These are phyloP conservation scores for Cryptococcus sp. DNA, from an alignment of 1,284 basidiomycete species.

Conservation along the genomic window DNA sequence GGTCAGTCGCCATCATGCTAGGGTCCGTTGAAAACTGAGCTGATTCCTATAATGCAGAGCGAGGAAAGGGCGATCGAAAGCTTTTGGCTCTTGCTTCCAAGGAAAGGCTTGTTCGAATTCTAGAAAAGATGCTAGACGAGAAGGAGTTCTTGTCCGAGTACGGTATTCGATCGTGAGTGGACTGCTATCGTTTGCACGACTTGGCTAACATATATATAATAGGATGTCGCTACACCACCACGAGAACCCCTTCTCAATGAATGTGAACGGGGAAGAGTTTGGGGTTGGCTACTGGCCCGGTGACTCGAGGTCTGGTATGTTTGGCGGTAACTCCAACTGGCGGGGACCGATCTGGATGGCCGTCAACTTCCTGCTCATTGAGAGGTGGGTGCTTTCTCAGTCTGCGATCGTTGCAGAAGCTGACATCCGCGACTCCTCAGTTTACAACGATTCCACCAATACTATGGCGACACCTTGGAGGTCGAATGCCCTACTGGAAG, in stretches of 20 bases:
- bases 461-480: constrained; percentile 83
- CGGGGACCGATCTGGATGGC: constrained; percentile 84
- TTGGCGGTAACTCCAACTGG: constrained; percentile 98
- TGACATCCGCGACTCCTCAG: constrained; percentile 54
- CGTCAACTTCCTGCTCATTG: constrained; percentile 86
- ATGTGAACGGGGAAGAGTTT: constrained; percentile 87
- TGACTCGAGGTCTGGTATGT: constrained; percentile 95
- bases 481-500: constrained; percentile 95
- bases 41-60: constrained; percentile 55
- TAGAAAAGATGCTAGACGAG: constrained; percentile 96
- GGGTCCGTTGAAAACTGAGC: not conserved
- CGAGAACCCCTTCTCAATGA: constrained; percentile 90
- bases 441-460: constrained; percentile 97
- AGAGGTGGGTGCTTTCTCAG: constrained; percentile 31
- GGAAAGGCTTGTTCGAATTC: constrained; percentile 80
- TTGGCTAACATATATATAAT: not conserved
- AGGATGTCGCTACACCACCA: constrained; percentile 87
- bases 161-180: constrained; percentile 85
- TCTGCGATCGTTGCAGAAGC: not conserved
- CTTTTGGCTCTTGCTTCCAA: constrained; percentile 88
- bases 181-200: not conserved
- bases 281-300: constrained; percentile 97
- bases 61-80: constrained; percentile 81
- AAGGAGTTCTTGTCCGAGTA: constrained; percentile 93
- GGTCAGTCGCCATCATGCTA: constrained; percentile 54